phyloP scores from a whole-genome alignment of 192 early-diverging fungal species.

The Backusella circina region DNA sequence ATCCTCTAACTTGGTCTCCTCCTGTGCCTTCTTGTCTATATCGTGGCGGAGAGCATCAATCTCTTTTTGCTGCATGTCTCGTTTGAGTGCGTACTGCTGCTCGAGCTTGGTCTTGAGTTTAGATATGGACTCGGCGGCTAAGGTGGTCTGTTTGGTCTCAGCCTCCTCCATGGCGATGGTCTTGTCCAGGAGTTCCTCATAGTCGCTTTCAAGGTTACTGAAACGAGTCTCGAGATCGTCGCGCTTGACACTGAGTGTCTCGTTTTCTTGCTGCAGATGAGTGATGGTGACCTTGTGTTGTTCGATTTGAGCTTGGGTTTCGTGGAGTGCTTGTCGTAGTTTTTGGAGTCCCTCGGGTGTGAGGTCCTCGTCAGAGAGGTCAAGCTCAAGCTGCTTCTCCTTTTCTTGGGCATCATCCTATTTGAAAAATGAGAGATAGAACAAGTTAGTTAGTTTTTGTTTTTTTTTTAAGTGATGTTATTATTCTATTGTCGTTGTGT shows the following conservation, averaged over 20 bases:
- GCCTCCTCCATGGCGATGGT: constrained; percentile 60
- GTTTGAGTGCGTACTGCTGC: constrained; percentile 76
- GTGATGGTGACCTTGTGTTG: constrained; percentile 64
- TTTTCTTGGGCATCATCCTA: constrained; percentile 62
- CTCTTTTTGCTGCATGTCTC: constrained; percentile 70
- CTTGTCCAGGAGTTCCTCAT: constrained; percentile 75
- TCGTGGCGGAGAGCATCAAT: constrained; percentile 67
- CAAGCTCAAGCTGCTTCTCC: constrained; percentile 62
- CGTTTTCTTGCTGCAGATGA: constrained; percentile 58
- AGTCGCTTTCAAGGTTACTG: constrained; percentile 70
- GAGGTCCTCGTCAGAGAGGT: constrained; percentile 31
- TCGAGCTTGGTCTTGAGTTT: constrained; percentile 86
- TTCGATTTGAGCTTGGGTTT: constrained; percentile 58
- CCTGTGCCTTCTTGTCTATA: constrained; percentile 68
- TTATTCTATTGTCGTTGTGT: too few species aligned
- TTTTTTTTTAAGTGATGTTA: background rate
- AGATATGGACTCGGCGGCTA: constrained; percentile 71
- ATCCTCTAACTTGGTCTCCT: constrained; percentile 54
- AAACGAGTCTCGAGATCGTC: constrained; percentile 69
- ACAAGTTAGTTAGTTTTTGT: background rate
- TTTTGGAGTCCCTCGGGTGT: constrained; percentile 56
- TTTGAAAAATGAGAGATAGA: background rate
- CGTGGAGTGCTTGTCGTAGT: constrained; percentile 66
- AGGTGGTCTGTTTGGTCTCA: constrained; percentile 42
- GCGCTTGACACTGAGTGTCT: constrained; percentile 52